Conservation (phyloP, 106 monocot species). For the Chionographis japonica region DNA sequence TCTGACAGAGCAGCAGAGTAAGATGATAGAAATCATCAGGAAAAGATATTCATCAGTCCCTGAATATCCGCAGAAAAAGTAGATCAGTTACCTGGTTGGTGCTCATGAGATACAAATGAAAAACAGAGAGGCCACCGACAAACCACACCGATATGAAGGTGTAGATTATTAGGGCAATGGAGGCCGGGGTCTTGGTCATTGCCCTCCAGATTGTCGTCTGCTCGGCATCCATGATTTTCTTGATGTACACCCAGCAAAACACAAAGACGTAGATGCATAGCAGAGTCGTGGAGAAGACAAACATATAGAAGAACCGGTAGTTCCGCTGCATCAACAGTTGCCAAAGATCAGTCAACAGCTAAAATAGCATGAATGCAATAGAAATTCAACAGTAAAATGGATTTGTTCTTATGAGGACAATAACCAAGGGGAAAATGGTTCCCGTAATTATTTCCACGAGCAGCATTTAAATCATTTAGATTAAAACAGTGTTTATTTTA, state of each 20-base stretch:
- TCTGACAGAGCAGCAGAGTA: constrained; percentile 38
- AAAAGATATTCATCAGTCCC: background rate
- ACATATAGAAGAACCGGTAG: constrained; percentile 97
- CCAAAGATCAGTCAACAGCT: background rate
- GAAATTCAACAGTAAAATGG: background rate
- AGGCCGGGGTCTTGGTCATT: constrained; percentile 84
- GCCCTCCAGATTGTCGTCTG: constrained; percentile 67
- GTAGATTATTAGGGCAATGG: constrained; percentile 76
- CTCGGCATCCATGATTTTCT: constrained; percentile 66
- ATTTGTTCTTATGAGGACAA: background rate
- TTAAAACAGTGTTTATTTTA: no score
- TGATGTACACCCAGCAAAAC: constrained; percentile 82
- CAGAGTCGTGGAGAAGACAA: constrained; percentile 85
- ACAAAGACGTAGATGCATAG: constrained; percentile 82
- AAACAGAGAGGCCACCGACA: constrained; percentile 85
- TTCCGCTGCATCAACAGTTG: constrained; percentile 57
- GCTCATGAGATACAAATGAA: constrained; percentile 90
- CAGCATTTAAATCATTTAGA: no score
- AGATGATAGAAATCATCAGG: background rate
- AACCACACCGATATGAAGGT: constrained; percentile 87
- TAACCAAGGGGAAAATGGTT: no score
- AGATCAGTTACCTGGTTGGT: constrained; percentile 70
- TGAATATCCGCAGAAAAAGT: background rate
- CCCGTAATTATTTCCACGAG: no score
- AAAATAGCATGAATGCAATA: background rate